A percentile compares a stretch with the other conserved stretches of the same genome.
phyloP scores from a whole-genome alignment of 2,329 filamentous ascomycete genomes.

The Colletotrichum sublineola region DNA sequence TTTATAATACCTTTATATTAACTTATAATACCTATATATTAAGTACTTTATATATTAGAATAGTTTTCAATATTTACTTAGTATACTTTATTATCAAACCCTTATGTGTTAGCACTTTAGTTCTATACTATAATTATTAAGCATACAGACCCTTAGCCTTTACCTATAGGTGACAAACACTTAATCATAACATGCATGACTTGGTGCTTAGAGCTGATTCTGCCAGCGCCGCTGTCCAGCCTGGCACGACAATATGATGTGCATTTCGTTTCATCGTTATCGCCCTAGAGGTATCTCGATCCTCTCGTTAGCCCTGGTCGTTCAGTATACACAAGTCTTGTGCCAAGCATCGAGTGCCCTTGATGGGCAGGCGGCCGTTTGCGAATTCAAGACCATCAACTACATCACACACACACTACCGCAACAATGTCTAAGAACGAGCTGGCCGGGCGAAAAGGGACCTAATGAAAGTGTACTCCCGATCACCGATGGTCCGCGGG shows the following conservation, averaged over 20 bases:
- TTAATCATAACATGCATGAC: not conserved
- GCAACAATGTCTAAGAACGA: slow-evolving; percentile 80
- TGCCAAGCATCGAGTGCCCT: not conserved
- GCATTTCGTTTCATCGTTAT: not conserved
- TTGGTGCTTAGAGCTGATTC: too few relatives aligned
- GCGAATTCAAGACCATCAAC: slow-evolving; percentile 77
- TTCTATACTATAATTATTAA: too few relatives aligned
- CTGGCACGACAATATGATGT: slow-evolving; percentile 11
- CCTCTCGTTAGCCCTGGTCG: not conserved
- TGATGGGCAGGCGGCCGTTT: slow-evolving; percentile 46
- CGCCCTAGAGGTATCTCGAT: not conserved
- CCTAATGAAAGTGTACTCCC: not conserved
- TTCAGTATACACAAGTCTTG: not conserved
- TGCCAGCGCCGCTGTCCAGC: not conserved
- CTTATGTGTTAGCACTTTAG: too few relatives aligned
- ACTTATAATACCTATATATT: too few relatives aligned
- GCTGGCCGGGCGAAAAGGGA: slow-evolving; percentile 57
- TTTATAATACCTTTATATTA: too few relatives aligned
- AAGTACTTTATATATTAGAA: too few relatives aligned
- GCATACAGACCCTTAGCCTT: too few relatives aligned
- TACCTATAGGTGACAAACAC: too few relatives aligned
- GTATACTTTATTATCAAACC: too few relatives aligned
- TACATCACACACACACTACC: slow-evolving; percentile 85
- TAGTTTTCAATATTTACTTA: too few relatives aligned
- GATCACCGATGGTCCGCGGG: not conserved